Evolutionary conservation across 2,329 filamentous ascomycete species (phyloP), one percentile per base, ranked within the genome.

Genomic region (Coleophoma crateriformis): DNA sequence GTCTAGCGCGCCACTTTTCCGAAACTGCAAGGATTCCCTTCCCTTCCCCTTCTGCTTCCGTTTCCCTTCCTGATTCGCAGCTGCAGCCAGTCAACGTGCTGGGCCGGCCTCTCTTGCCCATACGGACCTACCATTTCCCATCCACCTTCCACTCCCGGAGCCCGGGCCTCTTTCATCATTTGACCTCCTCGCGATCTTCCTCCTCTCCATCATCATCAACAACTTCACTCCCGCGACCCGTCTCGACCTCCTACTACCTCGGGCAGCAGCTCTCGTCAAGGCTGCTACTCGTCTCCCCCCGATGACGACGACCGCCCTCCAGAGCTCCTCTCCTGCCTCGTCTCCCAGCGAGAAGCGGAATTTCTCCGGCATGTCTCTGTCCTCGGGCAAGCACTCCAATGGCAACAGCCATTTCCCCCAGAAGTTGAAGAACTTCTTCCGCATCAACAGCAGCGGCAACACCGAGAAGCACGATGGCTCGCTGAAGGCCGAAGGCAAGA

Each of bases 391-490:
- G 68, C 72, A 68, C 59, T 61, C 73, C 61, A 72, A 72, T 66
- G 70, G 73, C 57, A 72, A 74, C 60, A 72, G 70, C 67, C 82
- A 83, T 64, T 83, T 86, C 63, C 82, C 81, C 57, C 81, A 85
- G 67, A 83, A 82, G 64, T 67, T 87, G 59, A 84, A 82, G 72
- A 85, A 81, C 67, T 85, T 87, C 73, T 87, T 87, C 69, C 81
- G 82, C 61, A 85, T 86, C 66, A 85, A 78, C 65, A 77, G 69
- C 61, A 66, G 68, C 50, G 67, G 66, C 42, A 65, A 64, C 56
- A 61, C 58, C 48, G 65, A 71, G 45, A 70, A 71, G 55, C 57
- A 65, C 54, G 67, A 71, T 54, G 62, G 59, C 49, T 57, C 58
- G 4, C 43, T 61, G 32, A 66, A 65, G 40, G 57, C 61, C 3